phyloP scores from a whole-genome alignment of 768 basidiomycete species.

The Pulveroboletus ravenelii region DNA sequence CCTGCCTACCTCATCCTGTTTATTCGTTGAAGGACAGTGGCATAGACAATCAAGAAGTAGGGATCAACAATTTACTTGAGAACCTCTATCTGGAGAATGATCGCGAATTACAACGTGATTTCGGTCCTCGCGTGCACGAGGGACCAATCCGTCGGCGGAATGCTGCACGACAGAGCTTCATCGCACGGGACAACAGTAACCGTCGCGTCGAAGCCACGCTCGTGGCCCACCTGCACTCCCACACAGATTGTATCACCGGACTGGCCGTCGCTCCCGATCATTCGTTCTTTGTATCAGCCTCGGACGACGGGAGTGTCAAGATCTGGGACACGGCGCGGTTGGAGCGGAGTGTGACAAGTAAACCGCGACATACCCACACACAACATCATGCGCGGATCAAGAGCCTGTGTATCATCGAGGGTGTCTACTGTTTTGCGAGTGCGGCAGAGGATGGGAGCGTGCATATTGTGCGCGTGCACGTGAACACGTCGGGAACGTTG shows the following conservation, averaged over 20 bases:
- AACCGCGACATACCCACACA: conserved; percentile 67
- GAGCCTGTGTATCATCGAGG: conserved; percentile 76
- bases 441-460: conserved; percentile 82
- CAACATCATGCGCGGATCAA: conserved; percentile 67
- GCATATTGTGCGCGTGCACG: conserved; percentile 78
- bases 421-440: conserved; percentile 83
- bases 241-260: conserved; percentile 72
- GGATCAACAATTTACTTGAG: conserved; percentile 84
- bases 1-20: background rate
- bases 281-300: conserved; percentile 89
- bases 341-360: conserved; percentile 90
- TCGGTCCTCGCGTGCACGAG: conserved; percentile 83
- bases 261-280: conserved; percentile 91
- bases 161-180: conserved; percentile 62
- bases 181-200: conserved; percentile 55
- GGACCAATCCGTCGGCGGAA: conserved; percentile 77
- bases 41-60: conserved; percentile 84
- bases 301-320: conserved; percentile 91
- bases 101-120: conserved; percentile 82
- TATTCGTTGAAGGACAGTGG: background rate
- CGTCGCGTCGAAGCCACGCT: conserved; percentile 73
- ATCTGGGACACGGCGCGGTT: conserved; percentile 91
- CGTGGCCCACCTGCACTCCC: conserved; percentile 80
- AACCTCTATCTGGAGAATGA: conserved; percentile 84
- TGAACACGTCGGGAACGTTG: conserved; percentile 58